These are phyloP conservation scores for Quercus parvula DNA, from an alignment of 306 rosid species.

Conservation along the genomic window DNA sequence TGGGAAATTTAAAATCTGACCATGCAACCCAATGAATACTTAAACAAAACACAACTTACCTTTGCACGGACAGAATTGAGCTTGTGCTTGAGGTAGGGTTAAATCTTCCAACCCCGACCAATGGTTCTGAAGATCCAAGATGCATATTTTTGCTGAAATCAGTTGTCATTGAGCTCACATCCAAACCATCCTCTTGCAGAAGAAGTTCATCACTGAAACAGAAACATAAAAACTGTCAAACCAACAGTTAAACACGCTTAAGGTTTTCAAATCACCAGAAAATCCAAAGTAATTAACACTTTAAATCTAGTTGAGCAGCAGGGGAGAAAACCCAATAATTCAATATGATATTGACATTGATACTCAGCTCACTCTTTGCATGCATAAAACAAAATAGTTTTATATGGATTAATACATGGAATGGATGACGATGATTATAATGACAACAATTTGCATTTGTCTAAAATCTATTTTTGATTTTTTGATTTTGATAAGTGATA, in stretches of 20 bases:
- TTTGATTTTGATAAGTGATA: not conserved
- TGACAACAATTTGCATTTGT: not conserved
- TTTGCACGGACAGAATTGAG: slow-evolving; percentile 49
- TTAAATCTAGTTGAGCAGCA: not conserved
- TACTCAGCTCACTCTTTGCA: not conserved
- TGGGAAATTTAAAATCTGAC: not conserved
- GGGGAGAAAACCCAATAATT: not conserved
- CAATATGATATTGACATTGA: not conserved
- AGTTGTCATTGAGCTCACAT: slow-evolving; percentile 41
- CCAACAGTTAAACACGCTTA: not conserved
- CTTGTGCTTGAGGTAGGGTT: slow-evolving; percentile 44
- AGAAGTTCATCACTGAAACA: slow-evolving; percentile 89
- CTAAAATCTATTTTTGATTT: not conserved
- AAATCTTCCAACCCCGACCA: slow-evolving; percentile 64
- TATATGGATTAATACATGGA: not conserved
- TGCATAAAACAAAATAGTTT: not conserved
- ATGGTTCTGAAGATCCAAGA: slow-evolving; percentile 63
- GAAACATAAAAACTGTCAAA: slow-evolving; percentile 22
- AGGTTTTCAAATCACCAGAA: not conserved
- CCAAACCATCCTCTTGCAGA: slow-evolving; percentile 86
- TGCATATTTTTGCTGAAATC: slow-evolving; percentile 70
- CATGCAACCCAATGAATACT: not conserved
- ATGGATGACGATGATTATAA: not conserved
- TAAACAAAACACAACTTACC: slow-evolving; percentile 39
- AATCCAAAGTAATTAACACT: not conserved